phyloP scores from a whole-genome alignment of 2,329 filamentous ascomycete species.

The Pyrenophora tritici-repentis region DNA sequence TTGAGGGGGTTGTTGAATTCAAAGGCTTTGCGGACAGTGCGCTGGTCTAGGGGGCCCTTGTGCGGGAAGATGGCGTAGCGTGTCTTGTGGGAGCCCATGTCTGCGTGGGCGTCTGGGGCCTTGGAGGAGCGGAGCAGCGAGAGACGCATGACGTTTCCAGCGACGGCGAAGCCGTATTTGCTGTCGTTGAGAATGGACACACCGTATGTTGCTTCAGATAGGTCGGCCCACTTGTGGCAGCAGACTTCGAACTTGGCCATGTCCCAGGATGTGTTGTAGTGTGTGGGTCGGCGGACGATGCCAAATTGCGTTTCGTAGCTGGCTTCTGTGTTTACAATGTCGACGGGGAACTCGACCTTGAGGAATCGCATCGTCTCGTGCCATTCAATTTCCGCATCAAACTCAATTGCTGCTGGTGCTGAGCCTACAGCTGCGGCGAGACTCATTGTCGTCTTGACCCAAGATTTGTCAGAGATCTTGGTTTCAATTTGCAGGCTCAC shows the following conservation, averaged over 20 bases:
- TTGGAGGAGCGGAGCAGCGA: constrained; percentile 86
- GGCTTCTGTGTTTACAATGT: constrained; percentile 87
- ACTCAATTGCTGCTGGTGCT: constrained; percentile 72
- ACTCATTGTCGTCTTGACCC: constrained; percentile 83
- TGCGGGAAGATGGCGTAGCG: constrained; percentile 92
- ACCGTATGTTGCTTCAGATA: constrained; percentile 85
- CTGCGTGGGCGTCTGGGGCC: constrained; percentile 88
- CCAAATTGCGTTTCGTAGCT: constrained; percentile 96
- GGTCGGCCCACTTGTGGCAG: constrained; percentile 91
- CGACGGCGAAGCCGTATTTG: constrained; percentile 94
- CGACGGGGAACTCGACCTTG: constrained; percentile 97
- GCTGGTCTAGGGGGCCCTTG: constrained; percentile 68
- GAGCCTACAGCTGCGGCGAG: constrained; percentile 71
- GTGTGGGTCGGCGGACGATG: constrained; percentile 84
- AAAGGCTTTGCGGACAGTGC: constrained; percentile 80
- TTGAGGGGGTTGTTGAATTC: constrained; percentile 87
- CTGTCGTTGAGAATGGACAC: constrained; percentile 93
- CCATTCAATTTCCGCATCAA: constrained; percentile 91
- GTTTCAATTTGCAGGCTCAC: constrained; percentile 84
- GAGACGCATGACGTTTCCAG: constrained; percentile 85
- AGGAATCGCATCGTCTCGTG: constrained; percentile 96
- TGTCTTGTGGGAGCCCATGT: constrained; percentile 89
- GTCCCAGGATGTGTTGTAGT: constrained; percentile 98
- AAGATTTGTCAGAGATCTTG: constrained; percentile 84
- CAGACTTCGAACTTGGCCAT: constrained; percentile 99